Conservation (phyloP, 306 rosid genomes). For the Carpinus fangiana region DNA sequence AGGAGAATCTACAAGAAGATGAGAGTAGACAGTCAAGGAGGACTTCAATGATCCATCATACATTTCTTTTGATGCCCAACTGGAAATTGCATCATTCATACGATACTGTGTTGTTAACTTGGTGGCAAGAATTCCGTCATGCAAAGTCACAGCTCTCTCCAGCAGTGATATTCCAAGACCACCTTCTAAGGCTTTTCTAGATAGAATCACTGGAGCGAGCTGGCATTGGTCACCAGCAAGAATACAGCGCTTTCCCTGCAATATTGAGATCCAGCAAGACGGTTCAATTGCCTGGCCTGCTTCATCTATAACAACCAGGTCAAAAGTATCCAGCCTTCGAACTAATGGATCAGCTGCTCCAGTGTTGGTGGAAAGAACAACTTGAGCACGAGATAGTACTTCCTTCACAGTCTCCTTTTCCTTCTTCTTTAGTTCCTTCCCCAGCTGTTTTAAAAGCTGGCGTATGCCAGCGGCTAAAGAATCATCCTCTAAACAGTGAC, state of each 20-base stretch:
- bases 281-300: constrained; percentile 94
- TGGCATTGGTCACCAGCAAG: constrained; percentile 88
- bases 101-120: constrained; percentile 69
- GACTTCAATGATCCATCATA: constrained; percentile 70
- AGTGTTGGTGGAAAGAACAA: constrained; percentile 83
- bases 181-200: constrained; percentile 77
- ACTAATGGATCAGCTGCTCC: constrained; percentile 82
- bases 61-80: constrained; percentile 95
- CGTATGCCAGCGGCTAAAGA: constrained; percentile 89
- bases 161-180: constrained; percentile 80
- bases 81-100: constrained; percentile 78
- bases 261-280: constrained; percentile 79
- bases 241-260: constrained; percentile 78
- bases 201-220: constrained; percentile 83
- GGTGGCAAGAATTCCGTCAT: constrained; percentile 60
- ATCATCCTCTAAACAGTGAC: constrained; percentile 72
- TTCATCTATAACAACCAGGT: constrained; percentile 79
- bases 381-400: constrained; percentile 68
- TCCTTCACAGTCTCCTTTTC: constrained; percentile 74
- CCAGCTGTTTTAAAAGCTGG: constrained; percentile 76
- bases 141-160: constrained; percentile 72
- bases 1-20: constrained; percentile 78
- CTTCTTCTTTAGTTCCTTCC: constrained; percentile 66
- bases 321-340: constrained; percentile 63
- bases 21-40: constrained; percentile 60